Base-by-base conservation (phyloP, 2,329 filamentous ascomycete species). In the Arthrobotrys pseudoclavata region DNA sequence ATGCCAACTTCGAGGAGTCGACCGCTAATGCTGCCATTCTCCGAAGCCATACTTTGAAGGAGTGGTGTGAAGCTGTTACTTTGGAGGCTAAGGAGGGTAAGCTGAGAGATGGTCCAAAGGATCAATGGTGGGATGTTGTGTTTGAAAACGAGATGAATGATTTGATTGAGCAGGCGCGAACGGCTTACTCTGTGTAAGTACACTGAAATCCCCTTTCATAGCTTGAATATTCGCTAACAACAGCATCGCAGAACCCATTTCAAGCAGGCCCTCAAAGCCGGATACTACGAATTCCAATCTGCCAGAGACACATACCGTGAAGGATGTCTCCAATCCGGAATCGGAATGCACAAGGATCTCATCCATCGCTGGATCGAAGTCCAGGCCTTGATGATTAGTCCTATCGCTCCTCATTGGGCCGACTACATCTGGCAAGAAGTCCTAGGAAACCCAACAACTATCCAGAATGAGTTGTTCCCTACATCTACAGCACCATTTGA, bases 1-100 rank as follows among this genome's bases (percentile, higher is more conserved):
- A 99, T 84, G 94, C 95, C 81, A 99, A 99, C 86, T 97, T 99
- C 80, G 96, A 97, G 82, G 96, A 99, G 86, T 89, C 91, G 69
- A 94, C 97, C 45, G 96, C 96, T 47, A 96, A 98, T 85, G 92
- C 91, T 83, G 94, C 91, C 82, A 96, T 97, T 82, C 87, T 98
- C 79, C 91, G 94, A 82, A 94, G 90, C 83, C 89, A 87, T 82
- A 91, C 89, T 82, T 87, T 96, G 66, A 90, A 93, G 83, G 92
- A 97, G 84, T 98, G 95, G 95, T 94, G 92, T 79, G 93, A 98
- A 84, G 93, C 97, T 82, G 88, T 92, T 82, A 85, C 91, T 69
- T 89, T 90, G 81, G 91, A 95, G 74, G 75, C 71, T 5, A 79
- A 81, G 37, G 86, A 92, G 82, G 85, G 86, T 22, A 87, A 88